These are phyloP conservation scores for Penicillium cosmopolitanum DNA, from an alignment of 495 filamentous ascomycete species.

Conservation along the genomic window DNA sequence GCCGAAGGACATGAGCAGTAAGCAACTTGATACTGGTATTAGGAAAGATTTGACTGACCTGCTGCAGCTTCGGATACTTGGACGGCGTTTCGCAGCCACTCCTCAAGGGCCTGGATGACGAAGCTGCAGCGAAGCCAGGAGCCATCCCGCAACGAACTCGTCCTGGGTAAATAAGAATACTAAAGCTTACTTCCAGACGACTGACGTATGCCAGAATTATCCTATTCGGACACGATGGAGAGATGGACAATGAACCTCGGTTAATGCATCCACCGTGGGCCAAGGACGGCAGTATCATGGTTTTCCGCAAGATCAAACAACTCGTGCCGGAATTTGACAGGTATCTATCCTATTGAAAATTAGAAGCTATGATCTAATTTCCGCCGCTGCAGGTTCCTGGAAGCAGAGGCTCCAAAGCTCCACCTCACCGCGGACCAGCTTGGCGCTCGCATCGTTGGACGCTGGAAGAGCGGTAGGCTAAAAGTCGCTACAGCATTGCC, in stretches of 20 bases:
- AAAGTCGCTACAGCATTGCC: neutral
- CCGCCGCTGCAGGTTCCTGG: constrained; percentile 29
- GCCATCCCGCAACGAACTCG: constrained; percentile 25
- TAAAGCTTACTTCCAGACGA: neutral
- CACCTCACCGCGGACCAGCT: constrained; percentile 33
- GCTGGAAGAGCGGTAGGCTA: constrained; percentile 47
- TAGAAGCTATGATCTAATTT: constrained; percentile 7
- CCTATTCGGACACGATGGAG: constrained; percentile 15
- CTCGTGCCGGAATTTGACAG: constrained; percentile 38
- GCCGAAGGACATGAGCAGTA: constrained; percentile 15
- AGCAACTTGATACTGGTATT: constrained; percentile 6
- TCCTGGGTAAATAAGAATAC: constrained; percentile 12
- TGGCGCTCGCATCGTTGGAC: constrained; percentile 44
- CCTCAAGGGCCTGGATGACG: constrained; percentile 31
- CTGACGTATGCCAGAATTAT: constrained; percentile 6
- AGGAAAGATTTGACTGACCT: neutral
- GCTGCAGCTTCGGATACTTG: constrained; percentile 11
- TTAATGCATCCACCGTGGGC: constrained; percentile 14
- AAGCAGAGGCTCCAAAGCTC: constrained; percentile 15
- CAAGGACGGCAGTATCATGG: constrained; percentile 17
- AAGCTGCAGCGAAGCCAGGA: constrained; percentile 32
- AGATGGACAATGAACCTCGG: constrained; percentile 6
- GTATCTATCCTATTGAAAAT: neutral
- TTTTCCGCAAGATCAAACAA: constrained; percentile 44
- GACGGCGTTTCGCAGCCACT: constrained; percentile 25